Base-by-base conservation (phyloP, 345 rosid species). In the Limnanthes douglasii region DNA sequence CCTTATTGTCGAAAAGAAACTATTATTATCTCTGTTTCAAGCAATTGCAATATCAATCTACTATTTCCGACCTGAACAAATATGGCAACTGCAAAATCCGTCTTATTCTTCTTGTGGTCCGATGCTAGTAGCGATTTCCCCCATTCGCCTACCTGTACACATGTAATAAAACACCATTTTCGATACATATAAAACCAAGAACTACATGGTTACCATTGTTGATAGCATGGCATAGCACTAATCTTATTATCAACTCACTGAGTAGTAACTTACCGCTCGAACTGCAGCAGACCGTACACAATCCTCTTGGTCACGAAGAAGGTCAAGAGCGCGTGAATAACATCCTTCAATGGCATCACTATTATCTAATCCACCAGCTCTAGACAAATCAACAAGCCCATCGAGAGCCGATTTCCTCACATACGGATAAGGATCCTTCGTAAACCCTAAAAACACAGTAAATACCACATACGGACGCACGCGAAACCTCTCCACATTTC, bases 361-460 rank as follows among this genome's bases (percentile, higher is more conserved):
- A 40, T 76, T 75, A 54, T 69, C 66, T 9, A 83, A 53, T n/a
- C 36, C 76, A 34, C 64, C 68, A 15, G 21, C 30, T 35, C 44
- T 61, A 34, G 68, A 50, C 60, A 79, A 24, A 3, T 26, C 31
- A 24, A 64, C 45, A 56, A 88, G 18, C 25, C 93, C 95, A 34
- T 88, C 72, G 33, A 88, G 43, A 37, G 97, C 78, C 41, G 35
- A 64, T 57, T 63, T 53, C 53, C 93, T 71, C 35, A 76, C 70
- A 21, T 51, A 62, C 0, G 97, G 95, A 68, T 69, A 88, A 18
- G 95, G 95, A 50, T 88, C 97, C 66, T 61, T 72, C 3, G 75
- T 66, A 37, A 88, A 76, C 47, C 93, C 97, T 8, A 79, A 30
- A 31, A 56, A 64, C 53, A 78, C 37, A 3, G 90, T 65, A 28